Evolutionary conservation across 495 filamentous ascomycete species (phyloP).

Genomic region (Aspergillus nidulans): DNA sequence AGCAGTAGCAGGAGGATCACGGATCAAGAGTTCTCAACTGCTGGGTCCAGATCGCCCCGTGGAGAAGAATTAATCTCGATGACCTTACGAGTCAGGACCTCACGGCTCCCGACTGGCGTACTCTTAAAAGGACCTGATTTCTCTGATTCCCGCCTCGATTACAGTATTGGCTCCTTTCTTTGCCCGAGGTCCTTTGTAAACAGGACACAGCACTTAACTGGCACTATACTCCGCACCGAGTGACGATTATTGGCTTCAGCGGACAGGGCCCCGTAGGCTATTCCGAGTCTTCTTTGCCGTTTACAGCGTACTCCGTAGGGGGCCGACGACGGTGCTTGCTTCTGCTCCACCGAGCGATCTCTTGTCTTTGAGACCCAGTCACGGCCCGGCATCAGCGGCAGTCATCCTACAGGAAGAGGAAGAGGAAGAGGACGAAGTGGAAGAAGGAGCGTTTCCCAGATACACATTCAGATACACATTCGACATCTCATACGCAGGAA

Average conservation of each 20-base stretch:
- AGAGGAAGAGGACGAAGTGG: background rate
- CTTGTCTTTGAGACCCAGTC: background rate
- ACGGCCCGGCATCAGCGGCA: background rate
- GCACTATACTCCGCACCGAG: background rate
- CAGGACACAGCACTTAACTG: background rate
- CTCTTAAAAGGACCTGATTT: background rate
- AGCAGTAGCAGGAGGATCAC: too few species aligned
- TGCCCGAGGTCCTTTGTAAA: background rate
- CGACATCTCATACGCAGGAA: background rate
- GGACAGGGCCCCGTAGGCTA: background rate
- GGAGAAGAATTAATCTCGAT: background rate
- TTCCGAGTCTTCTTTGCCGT: background rate
- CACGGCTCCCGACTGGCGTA: background rate
- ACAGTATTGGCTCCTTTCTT: background rate
- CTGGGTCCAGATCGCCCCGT: background rate
- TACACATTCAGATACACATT: background rate
- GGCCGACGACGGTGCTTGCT: background rate
- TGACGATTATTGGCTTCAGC: background rate
- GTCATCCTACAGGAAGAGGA: background rate
- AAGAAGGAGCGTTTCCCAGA: too few species aligned
- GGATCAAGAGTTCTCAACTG: background rate
- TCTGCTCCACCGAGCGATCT: background rate
- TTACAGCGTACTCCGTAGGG: too few species aligned
- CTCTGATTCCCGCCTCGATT: background rate
- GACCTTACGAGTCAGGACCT: background rate